Base-by-base conservation (phyloP, 116 monocot species). In the Posidonia oceanica region DNA sequence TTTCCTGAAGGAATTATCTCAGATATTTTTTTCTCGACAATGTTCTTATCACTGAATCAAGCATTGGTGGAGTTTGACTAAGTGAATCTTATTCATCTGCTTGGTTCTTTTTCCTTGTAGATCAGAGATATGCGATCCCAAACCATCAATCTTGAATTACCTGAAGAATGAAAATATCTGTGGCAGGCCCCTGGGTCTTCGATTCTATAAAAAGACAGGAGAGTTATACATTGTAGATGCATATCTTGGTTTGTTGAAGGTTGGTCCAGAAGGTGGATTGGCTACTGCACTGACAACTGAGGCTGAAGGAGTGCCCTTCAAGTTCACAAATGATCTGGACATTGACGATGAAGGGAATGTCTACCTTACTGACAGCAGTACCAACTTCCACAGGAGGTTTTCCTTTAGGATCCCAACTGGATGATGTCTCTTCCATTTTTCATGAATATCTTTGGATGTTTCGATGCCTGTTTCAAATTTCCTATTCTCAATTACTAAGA, bases 201-300 rank as follows among this genome's bases (percentile, higher is more conserved):
- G 89, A 5, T 89, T 89, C 56, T 71, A 88, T 72, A 86, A 83
- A 77, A 83, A 80, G 70, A 96, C 86, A 5, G 91, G 96, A 51
- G 88, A 96, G 5, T 59, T 96, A 40, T 96, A 96, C 67, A 88
- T 96, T 63, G 88, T 88, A n/a, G 96, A 96, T 78, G 91, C 96
- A 41, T 96, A 96, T 69, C 88, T 88, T 61, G 96, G 96, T 18
- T 52, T 91, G 54, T 54, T 96, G 29, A 96, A 96, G 78, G 96
- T 96, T 10, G 96, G 95, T 0, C 85, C 91, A 15, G 81, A 91
- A 74, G 96, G 96, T 41, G 96, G 96, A 13, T 66, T 88, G 74
- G 96, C 91, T 41, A 84, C 79, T 8, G 73, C 79, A 4, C 71
- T 96, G 7, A 79, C 86, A 10, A 83, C 72, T 10, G 88, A 91